These are phyloP conservation scores for Laguncularia racemosa DNA, from an alignment of 345 rosid species.

Conservation along the genomic window DNA sequence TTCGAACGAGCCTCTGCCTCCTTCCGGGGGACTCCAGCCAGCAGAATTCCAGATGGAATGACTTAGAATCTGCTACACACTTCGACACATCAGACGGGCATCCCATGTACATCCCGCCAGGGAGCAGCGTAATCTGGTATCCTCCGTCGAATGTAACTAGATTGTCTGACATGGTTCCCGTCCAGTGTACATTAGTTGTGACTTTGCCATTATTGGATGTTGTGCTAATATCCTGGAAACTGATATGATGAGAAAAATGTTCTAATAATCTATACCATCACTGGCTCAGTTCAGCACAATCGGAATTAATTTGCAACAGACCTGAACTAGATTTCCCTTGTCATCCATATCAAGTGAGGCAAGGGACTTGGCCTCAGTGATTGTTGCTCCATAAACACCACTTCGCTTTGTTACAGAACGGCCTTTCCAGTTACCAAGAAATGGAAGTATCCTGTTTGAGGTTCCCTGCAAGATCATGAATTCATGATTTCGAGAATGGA, in stretches of 20 bases:
- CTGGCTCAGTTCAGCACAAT: too few relatives aligned
- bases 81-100: conserved; percentile 61
- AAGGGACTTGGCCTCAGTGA: conserved; percentile 57
- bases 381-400: conserved; percentile 86
- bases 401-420: conserved; percentile 72
- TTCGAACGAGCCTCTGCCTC: conserved; percentile 77
- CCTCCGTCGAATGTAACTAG: conserved; percentile 59
- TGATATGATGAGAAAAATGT: background rate
- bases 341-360: conserved; percentile 59
- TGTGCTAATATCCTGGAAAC: conserved; percentile 47
- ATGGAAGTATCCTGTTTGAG: conserved; percentile 42
- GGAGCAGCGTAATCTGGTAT: conserved; percentile 62
- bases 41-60: conserved; percentile 84
- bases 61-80: conserved; percentile 55
- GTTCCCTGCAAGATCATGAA: conserved; percentile 29
- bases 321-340: conserved; percentile 63
- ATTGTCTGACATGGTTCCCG: conserved; percentile 43
- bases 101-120: conserved; percentile 93
- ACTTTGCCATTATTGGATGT: conserved; percentile 23
- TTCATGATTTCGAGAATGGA: background rate
- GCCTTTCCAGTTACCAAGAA: conserved; percentile 92
- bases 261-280: too few relatives aligned
- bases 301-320: conserved; percentile 14
- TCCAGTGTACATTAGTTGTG: conserved; percentile 58
- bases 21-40: conserved; percentile 65